Evolutionary conservation across 257 asterid species (phyloP).

Genomic region (Solanum pinnatisectum): DNA sequence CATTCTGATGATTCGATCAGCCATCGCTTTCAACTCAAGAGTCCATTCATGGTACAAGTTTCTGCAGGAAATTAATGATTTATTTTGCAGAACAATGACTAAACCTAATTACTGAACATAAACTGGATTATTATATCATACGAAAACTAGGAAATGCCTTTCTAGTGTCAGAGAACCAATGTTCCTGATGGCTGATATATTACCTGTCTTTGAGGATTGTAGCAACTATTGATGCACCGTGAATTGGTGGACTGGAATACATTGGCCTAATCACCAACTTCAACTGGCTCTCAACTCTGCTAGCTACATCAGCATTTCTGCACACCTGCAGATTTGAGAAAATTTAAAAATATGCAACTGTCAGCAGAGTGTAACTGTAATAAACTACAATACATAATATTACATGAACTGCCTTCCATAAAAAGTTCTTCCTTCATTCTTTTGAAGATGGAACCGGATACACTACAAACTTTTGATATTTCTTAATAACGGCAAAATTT

Average conservation of each 20-base stretch:
- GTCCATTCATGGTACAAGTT: constrained; percentile 82
- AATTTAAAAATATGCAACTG: neutral
- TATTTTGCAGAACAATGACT: neutral
- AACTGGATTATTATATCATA: neutral
- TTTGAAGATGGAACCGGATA: neutral
- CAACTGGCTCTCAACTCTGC: constrained; percentile 96
- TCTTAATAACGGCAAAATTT: neutral
- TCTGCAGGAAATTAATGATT: constrained; percentile 27
- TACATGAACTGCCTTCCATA: neutral
- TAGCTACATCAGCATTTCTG: constrained; percentile 67
- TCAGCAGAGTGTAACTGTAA: neutral
- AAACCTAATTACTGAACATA: neutral
- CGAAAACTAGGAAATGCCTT: neutral
- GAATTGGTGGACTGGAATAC: constrained; percentile 97
- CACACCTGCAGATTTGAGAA: constrained; percentile 51
- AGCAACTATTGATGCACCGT: constrained; percentile 94
- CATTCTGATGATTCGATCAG: constrained; percentile 94
- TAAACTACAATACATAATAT: neutral
- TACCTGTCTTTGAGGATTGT: constrained; percentile 91
- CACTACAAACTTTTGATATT: neutral
- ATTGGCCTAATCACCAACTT: constrained; percentile 94
- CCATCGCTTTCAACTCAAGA: constrained; percentile 91
- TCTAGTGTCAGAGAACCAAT: neutral
- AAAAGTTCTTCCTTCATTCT: neutral
- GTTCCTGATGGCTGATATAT: neutral